These are phyloP conservation scores for Primulina huaijiensis DNA, from an alignment of 257 asterid species.

Conservation along the genomic window DNA sequence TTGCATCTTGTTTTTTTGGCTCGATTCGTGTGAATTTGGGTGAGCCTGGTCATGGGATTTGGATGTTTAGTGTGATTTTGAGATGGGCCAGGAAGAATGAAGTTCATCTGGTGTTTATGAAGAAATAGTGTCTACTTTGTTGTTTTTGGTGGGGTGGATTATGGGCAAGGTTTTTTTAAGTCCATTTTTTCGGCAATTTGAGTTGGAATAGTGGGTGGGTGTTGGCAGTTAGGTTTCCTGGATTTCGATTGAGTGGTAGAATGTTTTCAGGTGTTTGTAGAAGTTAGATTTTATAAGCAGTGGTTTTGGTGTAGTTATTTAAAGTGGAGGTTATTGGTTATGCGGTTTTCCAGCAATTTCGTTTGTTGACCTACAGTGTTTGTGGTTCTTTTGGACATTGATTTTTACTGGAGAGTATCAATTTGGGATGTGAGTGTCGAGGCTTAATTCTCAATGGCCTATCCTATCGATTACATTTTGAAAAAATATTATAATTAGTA, in stretches of 20 bases:
- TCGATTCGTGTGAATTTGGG: constrained; percentile 15
- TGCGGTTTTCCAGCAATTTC: neutral
- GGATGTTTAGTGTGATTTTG: constrained; percentile 21
- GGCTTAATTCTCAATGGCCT: neutral
- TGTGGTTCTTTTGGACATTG: neutral
- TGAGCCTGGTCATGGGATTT: neutral
- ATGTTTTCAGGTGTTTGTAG: neutral
- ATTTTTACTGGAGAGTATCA: neutral
- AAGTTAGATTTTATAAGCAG: neutral
- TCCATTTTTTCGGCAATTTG: constrained; percentile 3
- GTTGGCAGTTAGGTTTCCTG: neutral
- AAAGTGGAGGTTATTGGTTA: neutral
- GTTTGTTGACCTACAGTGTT: neutral
- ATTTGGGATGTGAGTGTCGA: neutral
- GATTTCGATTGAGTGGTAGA: neutral
- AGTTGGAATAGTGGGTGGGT: constrained; percentile 10
- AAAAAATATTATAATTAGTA: no score
- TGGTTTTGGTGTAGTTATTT: neutral
- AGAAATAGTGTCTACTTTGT: neutral
- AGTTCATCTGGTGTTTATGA: constrained; percentile 3
- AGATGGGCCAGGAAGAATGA: neutral
- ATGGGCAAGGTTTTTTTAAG: neutral
- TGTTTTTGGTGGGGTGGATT: neutral
- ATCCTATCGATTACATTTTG: neutral
- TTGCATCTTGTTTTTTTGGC: constrained; percentile 4